Conservation (phyloP, 352 stramenopile species). For the Globisporangium carolinianum region DNA sequence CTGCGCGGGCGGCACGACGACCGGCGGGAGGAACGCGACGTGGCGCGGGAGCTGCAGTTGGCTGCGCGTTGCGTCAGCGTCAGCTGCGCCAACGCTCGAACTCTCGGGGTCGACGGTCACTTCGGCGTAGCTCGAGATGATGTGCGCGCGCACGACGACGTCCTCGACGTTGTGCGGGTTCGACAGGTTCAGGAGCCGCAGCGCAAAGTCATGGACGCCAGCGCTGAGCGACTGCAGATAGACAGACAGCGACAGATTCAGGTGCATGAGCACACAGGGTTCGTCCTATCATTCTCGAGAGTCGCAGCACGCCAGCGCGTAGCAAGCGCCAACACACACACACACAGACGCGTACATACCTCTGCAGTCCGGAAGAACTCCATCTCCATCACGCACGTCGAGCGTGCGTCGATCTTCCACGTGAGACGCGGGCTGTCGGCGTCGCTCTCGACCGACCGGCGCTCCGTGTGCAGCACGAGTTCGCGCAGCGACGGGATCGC, state of each 20-base stretch:
- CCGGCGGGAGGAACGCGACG: slow-evolving; percentile 62
- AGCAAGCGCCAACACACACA: background rate
- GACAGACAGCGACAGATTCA: slow-evolving; percentile 2
- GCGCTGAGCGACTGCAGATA: slow-evolving; percentile 33
- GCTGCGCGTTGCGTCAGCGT: background rate
- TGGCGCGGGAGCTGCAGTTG: slow-evolving; percentile 18
- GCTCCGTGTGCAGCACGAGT: slow-evolving; percentile 34
- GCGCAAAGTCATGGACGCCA: slow-evolving; percentile 47
- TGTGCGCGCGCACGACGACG: slow-evolving; percentile 50
- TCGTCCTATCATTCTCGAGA: no score
- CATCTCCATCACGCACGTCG: slow-evolving; percentile 52
- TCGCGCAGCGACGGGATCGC: slow-evolving; percentile 31
- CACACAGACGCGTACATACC: slow-evolving; percentile 25
- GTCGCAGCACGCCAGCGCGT: no score
- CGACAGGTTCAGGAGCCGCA: slow-evolving; percentile 68
- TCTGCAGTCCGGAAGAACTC: slow-evolving; percentile 56
- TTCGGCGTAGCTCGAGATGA: slow-evolving; percentile 83
- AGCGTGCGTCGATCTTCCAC: slow-evolving; percentile 46
- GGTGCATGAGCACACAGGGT: background rate
- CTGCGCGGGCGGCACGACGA: slow-evolving; percentile 55
- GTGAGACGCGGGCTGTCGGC: slow-evolving; percentile 14
- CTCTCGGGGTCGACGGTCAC: slow-evolving; percentile 74
- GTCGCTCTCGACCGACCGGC: slow-evolving; percentile 6
- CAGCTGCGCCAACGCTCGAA: slow-evolving; percentile 31
- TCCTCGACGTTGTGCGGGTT: slow-evolving; percentile 80